A percentile compares a stretch with the other conserved stretches of the same genome.
Evolutionary conservation across 2,329 filamentous ascomycete species (phyloP).

Genomic region (Sporothrix variecibatus): DNA sequence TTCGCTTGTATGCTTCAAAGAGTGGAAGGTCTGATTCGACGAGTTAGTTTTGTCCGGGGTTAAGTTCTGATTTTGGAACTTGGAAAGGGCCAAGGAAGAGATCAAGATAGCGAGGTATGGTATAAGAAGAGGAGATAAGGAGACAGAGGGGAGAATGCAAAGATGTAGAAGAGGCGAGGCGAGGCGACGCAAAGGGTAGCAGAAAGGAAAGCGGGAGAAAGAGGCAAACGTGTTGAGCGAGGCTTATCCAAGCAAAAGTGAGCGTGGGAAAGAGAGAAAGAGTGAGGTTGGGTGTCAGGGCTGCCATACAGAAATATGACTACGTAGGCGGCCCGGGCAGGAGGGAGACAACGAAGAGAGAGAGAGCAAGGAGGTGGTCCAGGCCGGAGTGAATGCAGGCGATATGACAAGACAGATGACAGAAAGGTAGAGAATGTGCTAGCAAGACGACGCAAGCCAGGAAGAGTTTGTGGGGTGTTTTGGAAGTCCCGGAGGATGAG

Average conservation of each 20-base stretch:
- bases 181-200: neutral
- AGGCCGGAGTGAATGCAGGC: neutral
- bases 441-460: constrained; percentile 13
- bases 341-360: neutral
- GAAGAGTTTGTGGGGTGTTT: neutral
- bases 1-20: neutral
- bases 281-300: neutral
- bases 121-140: neutral
- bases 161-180: neutral
- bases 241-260: constrained; percentile 27
- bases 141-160: neutral
- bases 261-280: neutral
- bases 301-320: constrained; percentile 10
- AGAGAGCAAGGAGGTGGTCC: neutral
- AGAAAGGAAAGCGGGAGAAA: neutral
- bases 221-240: constrained; percentile 18
- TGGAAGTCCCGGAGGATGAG: neutral
- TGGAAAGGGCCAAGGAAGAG: neutral
- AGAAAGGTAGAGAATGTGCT: constrained; percentile 30
- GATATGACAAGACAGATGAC: constrained; percentile 8
- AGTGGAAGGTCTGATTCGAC: constrained; percentile 13
- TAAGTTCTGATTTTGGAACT: neutral
- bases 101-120: neutral
- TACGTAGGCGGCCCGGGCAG: neutral
- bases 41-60: neutral